Evolutionary conservation across 1,284 basidiomycete species (phyloP), one percentile per base, ranked within the genome.

Genomic region (Clitocybe nebularis): DNA sequence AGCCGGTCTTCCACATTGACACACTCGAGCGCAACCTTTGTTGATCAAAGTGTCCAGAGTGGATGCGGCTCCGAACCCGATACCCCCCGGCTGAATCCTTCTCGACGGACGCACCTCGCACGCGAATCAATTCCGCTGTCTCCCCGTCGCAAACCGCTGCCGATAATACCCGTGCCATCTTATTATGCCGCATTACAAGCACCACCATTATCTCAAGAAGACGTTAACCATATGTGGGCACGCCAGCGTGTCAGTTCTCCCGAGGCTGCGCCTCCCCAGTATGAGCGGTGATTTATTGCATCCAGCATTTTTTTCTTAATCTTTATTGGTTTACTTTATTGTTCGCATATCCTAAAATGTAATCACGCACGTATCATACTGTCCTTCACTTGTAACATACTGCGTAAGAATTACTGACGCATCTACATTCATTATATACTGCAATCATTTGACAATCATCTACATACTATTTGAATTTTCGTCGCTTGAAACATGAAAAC

Each of bases 91-190:
- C 13, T n/a, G n/a, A n/a, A n/a, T n/a, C n/a, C n/a, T n/a, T n/a
- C n/a, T n/a, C n/a, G n/a, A n/a, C n/a, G n/a, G n/a, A n/a, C n/a
- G n/a, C n/a, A n/a, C n/a, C n/a, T n/a, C n/a, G n/a, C n/a, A n/a
- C n/a, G n/a, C n/a, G 36, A 40, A 16, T 32, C 44, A n/a, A 39
- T 29, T 1, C 36, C 34, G 9, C 38, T 36, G 29, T 44, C 49
- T 21, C 39, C 46, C 33, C 45, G 47, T 11, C 45, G 51, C 11
- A 47, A 44, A 37, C 51, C 51, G 24, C 36, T 52, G 22, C 51
- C 51, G 8, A 28, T 26, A 5, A 47, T 52, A 25, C 51, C 51
- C 10, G 40, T 48, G 5, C 51, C 51, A 2, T 47, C 51, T 1
- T 49, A 53, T 19, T 35, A 49, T 17, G 42, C 43, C 17, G 49